Percentiles rank a stretch among this genome's conserved stretches.
Conservation (phyloP, 768 basidiomycete genomes). For the Leccinum incarnatum region DNA sequence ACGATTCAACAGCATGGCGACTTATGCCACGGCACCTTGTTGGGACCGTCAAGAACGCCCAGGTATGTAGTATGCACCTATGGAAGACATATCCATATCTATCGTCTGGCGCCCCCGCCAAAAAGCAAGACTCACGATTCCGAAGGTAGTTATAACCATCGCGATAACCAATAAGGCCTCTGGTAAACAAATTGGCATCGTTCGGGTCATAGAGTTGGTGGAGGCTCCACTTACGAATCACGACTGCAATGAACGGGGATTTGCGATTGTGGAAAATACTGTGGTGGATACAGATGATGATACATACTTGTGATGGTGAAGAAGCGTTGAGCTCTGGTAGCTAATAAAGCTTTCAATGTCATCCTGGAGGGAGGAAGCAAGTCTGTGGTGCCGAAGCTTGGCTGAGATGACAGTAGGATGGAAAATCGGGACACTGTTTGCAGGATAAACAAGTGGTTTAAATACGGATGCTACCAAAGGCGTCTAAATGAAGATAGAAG, state of each 20-base stretch:
- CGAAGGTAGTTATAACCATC: conserved; percentile 72
- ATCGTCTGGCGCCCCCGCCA: not conserved
- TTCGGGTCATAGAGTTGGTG: not conserved
- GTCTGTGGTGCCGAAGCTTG: conserved; percentile 11
- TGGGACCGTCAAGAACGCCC: conserved; percentile 30
- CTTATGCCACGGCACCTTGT: conserved; percentile 45
- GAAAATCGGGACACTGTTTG: not conserved
- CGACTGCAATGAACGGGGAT: conserved; percentile 36
- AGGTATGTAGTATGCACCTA: conserved; percentile 48
- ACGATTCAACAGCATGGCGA: not conserved
- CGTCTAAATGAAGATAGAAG: too few species aligned
- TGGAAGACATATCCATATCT: conserved; percentile 3
- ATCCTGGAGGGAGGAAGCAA: conserved; percentile 38
- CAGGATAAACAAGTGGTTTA: too few species aligned
- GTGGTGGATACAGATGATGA: not conserved
- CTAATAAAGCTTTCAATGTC: conserved; percentile 69
- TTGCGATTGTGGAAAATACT: conserved; percentile 8
- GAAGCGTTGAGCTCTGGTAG: conserved; percentile 65
- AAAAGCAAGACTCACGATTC: conserved; percentile 43
- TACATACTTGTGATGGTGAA: conserved; percentile 71
- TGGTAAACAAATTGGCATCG: conserved; percentile 30
- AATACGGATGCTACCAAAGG: too few species aligned
- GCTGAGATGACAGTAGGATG: conserved; percentile 11
- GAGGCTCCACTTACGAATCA: conserved; percentile 52
- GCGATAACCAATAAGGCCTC: conserved; percentile 73